Evolutionary conservation across 2,329 filamentous ascomycete genomes (phyloP).

Genomic region (Dactylellina cionopaga): DNA sequence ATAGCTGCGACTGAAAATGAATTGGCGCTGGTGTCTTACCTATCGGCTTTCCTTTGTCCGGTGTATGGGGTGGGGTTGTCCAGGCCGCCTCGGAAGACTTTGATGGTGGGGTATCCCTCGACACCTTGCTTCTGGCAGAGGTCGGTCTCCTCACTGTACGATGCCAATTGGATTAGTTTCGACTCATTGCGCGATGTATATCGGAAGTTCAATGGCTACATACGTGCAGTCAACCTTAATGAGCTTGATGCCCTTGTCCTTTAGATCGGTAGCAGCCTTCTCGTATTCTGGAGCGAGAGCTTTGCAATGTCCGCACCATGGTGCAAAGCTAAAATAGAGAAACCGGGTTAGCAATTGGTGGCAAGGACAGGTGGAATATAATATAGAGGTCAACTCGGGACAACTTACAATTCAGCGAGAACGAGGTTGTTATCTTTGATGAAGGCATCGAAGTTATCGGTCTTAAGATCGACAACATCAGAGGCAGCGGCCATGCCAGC

Average conservation of each 20-base stretch:
- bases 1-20: neutral
- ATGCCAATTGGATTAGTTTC: constrained; percentile 64
- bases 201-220: constrained; percentile 3
- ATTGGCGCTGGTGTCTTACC: constrained; percentile 63
- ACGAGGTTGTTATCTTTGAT: constrained; percentile 86
- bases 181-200: constrained; percentile 12
- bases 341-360: constrained; percentile 60
- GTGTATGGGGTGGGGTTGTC: constrained; percentile 84
- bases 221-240: constrained; percentile 71
- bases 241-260: constrained; percentile 86
- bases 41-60: constrained; percentile 87
- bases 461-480: constrained; percentile 85
- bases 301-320: constrained; percentile 81
- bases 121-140: constrained; percentile 91
- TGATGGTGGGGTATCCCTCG: constrained; percentile 97
- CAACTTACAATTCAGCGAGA: constrained; percentile 86
- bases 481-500: constrained; percentile 74
- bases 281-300: constrained; percentile 93
- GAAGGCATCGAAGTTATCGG: constrained; percentile 87
- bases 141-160: constrained; percentile 93
- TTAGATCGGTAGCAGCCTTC: constrained; percentile 81
- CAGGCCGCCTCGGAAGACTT: constrained; percentile 87
- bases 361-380: neutral
- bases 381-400: constrained; percentile 49
- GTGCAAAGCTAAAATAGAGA: constrained; percentile 75